Evolutionary conservation across 306 rosid species (phyloP), one percentile per base, ranked within the genome.

Genomic region (Trichosanthes truncata): DNA sequence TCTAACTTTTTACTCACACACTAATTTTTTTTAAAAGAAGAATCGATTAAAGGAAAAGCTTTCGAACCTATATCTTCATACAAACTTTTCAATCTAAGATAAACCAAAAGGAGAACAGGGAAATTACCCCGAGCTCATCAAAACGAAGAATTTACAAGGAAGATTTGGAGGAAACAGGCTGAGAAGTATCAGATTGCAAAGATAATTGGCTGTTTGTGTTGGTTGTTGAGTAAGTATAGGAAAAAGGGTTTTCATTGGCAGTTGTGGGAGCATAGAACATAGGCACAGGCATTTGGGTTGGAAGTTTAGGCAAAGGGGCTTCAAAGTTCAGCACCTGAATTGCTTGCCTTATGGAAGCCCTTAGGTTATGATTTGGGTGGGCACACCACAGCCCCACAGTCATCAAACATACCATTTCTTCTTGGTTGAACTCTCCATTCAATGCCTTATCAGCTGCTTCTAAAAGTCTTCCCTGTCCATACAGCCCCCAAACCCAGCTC

Each of bases 251-350:
- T 26, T 76, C 21, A 55, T 11, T 73, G 67, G n/a, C 29, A 45
- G 41, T 25, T 15, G 51, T 33, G 40, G 31, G 56, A 8, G 57
- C 57, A 53, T 9, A 11, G 71, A 23, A 76, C 59, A 59, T 81
- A 3, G 80, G 71, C 52, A 29, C 35, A 41, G 82, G 78, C 78
- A 65, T 35, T 4, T 35, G 26, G 11, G 74, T 79, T 41, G 76
- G 80, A 15, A 79, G 80, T 11, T 29, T 74, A 1, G 86, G 83
- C 41, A 83, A 45, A n/a, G 86, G 83, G 25, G 83, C 83, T 36
- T 83, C 85, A 49, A 74, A 74, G 60, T 74, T 49, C 41, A 74
- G 23, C 13, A 74, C 78, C 21, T 46, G 40, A 46, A 74, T 48
- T 7, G 41, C 78, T 51, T 48, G 78, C 40, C 78, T 46, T 74